Conservation (phyloP, 129 eudicot genomes). For the Flaveria brownii region DNA sequence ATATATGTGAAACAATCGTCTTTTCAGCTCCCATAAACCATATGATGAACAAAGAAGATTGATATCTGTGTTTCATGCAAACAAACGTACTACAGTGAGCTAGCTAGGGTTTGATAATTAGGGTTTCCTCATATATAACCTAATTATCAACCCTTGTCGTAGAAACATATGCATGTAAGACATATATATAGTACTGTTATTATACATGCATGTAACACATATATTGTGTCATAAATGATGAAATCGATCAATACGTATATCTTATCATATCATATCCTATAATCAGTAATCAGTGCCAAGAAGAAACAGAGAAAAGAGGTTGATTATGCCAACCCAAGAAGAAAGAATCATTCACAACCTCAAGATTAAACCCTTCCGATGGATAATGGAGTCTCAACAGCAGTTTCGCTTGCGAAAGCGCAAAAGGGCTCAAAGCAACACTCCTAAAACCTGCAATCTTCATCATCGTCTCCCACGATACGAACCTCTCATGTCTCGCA, state of each 20-base stretch:
- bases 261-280: neutral
- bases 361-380: slow-evolving; percentile 76
- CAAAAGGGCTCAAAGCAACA: slow-evolving; percentile 61
- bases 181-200: neutral
- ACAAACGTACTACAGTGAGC: neutral
- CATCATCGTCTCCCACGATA: slow-evolving; percentile 71
- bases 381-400: slow-evolving; percentile 87
- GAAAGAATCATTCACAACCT: slow-evolving; percentile 52
- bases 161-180: too few relatives aligned
- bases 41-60: neutral
- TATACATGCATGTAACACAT: slow-evolving; percentile 2
- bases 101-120: neutral
- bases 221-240: neutral
- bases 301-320: slow-evolving; percentile 80
- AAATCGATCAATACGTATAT: neutral
- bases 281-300: slow-evolving; percentile 57
- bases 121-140: neutral
- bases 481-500: slow-evolving; percentile 63
- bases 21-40: neutral
- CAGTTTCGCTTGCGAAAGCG: slow-evolving; percentile 75
- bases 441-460: slow-evolving; percentile 54
- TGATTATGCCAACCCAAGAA: slow-evolving; percentile 87
- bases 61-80: slow-evolving; percentile 27
- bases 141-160: neutral
- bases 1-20: slow-evolving; percentile 9